Base-by-base conservation (phyloP, 805 yeast genomes). In the Lachancea sp. region DNA sequence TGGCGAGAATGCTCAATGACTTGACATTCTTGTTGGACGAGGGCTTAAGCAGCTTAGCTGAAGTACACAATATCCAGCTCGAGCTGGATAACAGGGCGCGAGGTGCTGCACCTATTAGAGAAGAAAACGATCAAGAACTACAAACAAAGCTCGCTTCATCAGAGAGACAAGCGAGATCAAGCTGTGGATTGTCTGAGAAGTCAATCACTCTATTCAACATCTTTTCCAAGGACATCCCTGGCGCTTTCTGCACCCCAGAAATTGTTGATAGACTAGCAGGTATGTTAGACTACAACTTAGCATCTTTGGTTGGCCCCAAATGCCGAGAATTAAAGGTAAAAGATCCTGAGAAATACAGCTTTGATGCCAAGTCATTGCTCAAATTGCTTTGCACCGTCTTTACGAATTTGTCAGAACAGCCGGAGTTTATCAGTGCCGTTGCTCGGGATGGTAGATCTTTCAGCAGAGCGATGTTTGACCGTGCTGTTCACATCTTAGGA, bases 361-460 rank as follows among this genome's bases (percentile, higher is more conserved):
- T 93, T 63, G 79, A 86, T 55, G 96, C 99, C 4, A 79, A 79
- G 49, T 74, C 73, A 36, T 71, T 88, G 42, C 72, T 93, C 47
- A 71, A 77, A 15, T 81, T 80, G 49, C 72, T 93, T 36, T 78
- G 86, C 50, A 80, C 83, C 36, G 82, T 91, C 31, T 93, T 81
- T 62, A 75, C 81, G 42, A 85, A 90, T 61, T 71, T 93, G 55
- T 71, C 87, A 1, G 58, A 65, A 15, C 81, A 87, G 57, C 66
- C 66, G 2, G 78, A 77, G 51, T 93, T 93, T 58, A 72, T 86
- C 3, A 69, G 68, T 40, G 93, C 97, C 0, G 90, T 88, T 40
- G 86, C 96, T 0, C 74, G 85, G 58, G 99, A 93, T 65, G 86
- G 84, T n/a, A 79, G 99, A 63, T 91, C 98, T 2, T 93, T 86